phyloP scores from a whole-genome alignment of 2,329 filamentous ascomycete species.

The Diaporthe sp. region DNA sequence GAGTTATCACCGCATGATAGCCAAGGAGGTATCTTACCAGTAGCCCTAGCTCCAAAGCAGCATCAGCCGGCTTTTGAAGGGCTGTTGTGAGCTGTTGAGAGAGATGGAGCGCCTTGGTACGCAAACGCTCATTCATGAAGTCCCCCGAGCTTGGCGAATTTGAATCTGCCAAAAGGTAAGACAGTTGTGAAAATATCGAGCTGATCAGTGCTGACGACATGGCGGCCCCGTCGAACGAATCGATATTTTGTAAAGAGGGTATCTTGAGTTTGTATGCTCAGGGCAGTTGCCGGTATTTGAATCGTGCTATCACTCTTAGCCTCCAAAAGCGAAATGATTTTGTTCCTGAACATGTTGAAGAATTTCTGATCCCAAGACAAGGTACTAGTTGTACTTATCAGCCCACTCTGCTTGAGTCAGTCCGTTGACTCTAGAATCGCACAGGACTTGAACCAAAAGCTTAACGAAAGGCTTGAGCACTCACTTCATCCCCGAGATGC shows the following conservation, averaged over 20 bases:
- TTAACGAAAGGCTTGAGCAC: background rate
- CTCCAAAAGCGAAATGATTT: too few relatives aligned
- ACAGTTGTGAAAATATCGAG: background rate
- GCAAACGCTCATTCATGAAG: background rate
- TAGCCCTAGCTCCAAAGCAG: conserved; percentile 4
- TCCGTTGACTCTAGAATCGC: background rate
- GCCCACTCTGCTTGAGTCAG: background rate
- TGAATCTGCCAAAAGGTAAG: background rate
- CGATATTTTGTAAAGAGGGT: background rate
- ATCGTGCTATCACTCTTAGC: accelerated
- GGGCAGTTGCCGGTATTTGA: background rate
- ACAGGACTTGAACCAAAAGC: background rate
- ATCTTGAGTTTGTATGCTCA: background rate
- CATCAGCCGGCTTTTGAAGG: conserved; percentile 10
- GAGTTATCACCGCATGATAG: background rate
- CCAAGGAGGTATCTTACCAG: background rate
- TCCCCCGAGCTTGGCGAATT: background rate
- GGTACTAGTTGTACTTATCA: too few relatives aligned
- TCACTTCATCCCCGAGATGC: too few relatives aligned
- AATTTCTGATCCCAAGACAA: background rate
- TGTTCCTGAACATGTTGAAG: background rate
- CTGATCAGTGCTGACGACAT: background rate
- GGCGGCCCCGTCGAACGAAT: background rate
- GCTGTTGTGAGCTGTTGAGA: conserved; percentile 17
- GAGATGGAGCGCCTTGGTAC: conserved; percentile 4